These are phyloP conservation scores for Rhizopus stolonifer DNA, from an alignment of 371 early-diverging fungal genomes.

Conservation along the genomic window DNA sequence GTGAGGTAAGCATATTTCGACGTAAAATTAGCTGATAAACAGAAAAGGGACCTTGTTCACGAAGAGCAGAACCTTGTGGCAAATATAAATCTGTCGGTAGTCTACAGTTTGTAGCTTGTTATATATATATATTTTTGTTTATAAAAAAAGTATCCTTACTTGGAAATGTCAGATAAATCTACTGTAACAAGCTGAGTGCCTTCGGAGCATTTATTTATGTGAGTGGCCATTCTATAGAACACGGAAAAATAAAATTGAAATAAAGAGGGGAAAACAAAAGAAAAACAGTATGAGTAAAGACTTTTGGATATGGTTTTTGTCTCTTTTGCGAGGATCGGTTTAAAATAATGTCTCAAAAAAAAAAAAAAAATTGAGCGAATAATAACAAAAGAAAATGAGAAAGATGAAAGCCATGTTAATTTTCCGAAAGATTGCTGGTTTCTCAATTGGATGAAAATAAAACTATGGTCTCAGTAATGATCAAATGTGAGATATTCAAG, in stretches of 20 bases:
- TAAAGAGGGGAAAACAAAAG: no score
- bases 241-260: no score
- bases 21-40: constrained; percentile 24
- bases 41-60: constrained; percentile 6
- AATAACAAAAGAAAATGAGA: not conserved
- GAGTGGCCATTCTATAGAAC: not conserved
- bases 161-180: constrained; percentile 22
- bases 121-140: not conserved
- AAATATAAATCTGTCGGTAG: constrained; percentile 18
- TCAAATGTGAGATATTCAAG: no score
- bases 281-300: no score
- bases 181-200: not conserved
- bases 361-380: not conserved
- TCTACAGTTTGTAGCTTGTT: not conserved
- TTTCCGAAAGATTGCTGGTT: no score
- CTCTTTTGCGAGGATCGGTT: not conserved
- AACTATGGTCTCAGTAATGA: no score
- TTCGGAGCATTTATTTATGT: not conserved
- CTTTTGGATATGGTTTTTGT: not conserved
- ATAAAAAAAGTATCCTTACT: constrained; percentile 8
- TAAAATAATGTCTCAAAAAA: not conserved
- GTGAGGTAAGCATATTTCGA: constrained; percentile 15
- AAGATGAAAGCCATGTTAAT: no score
- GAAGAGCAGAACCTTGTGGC: constrained; percentile 9
- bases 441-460: no score